These are phyloP conservation scores for Boechera stricta DNA, from an alignment of 345 rosid genomes.

Conservation along the genomic window DNA sequence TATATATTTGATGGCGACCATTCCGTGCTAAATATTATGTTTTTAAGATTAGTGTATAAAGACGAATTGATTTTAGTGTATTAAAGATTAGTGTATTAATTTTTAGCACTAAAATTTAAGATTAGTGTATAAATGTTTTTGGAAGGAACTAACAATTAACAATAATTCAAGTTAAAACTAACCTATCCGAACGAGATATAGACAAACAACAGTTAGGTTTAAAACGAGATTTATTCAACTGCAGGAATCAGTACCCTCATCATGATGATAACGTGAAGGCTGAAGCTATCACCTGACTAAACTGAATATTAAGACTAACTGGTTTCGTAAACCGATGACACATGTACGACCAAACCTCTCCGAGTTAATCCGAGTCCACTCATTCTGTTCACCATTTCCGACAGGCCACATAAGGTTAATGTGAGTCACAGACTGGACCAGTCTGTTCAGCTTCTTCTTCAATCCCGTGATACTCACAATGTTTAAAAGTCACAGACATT, in stretches of 20 bases:
- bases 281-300: not conserved
- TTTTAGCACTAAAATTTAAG: too few relatives aligned
- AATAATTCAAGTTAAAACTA: too few relatives aligned
- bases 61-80: too few relatives aligned
- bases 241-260: not conserved
- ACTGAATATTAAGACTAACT: not conserved
- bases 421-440: not conserved
- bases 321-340: not conserved
- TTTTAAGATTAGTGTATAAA: too few relatives aligned
- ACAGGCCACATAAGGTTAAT: not conserved
- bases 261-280: not conserved
- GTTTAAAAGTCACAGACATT: too few relatives aligned
- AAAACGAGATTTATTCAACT: not conserved
- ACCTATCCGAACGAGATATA: too few relatives aligned
- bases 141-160: too few relatives aligned
- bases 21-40: too few relatives aligned
- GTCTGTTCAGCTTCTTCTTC: not conserved
- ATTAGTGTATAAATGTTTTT: too few relatives aligned
- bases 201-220: not conserved
- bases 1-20: too few relatives aligned
- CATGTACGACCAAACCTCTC: not conserved
- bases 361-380: constrained; percentile 20
- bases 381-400: not conserved
- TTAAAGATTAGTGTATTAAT: too few relatives aligned
- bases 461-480: too few relatives aligned